Conservation (phyloP, 768 basidiomycete species). For the Lentinus tigrinus region DNA sequence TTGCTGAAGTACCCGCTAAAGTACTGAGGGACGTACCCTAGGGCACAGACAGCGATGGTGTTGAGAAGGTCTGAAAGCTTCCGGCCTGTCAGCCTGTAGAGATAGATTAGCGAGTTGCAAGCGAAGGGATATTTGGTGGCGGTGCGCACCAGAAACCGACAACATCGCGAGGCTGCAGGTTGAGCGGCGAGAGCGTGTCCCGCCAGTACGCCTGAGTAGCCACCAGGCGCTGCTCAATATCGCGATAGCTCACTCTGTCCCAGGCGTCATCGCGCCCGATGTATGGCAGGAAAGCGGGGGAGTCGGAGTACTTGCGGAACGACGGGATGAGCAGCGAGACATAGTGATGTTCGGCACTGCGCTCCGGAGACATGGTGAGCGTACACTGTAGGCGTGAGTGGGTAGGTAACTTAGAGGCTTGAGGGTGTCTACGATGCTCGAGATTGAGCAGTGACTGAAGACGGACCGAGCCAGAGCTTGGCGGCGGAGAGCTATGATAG, state of each 20-base stretch:
- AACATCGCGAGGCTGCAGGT: neutral
- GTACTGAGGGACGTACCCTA: neutral
- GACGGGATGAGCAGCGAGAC: neutral
- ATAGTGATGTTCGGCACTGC: neutral
- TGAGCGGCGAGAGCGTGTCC: neutral
- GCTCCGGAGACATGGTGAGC: neutral
- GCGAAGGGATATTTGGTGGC: neutral
- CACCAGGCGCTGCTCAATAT: neutral
- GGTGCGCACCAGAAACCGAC: neutral
- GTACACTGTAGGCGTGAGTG: too few species aligned
- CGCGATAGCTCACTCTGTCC: neutral
- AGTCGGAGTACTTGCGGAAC: neutral
- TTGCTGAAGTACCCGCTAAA: neutral
- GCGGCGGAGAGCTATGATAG: too few species aligned
- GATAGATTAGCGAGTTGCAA: neutral
- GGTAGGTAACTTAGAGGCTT: too few species aligned
- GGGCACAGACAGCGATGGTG: neutral
- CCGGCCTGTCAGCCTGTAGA: neutral
- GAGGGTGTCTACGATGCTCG: too few species aligned
- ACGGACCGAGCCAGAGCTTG: too few species aligned
- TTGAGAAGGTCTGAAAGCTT: constrained; percentile 1
- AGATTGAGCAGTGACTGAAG: too few species aligned
- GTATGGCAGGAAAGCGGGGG: neutral
- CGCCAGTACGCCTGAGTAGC: neutral
- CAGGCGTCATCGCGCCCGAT: neutral